Conservation (phyloP, 164 flowering plant genomes). For the Berberis thunbergii region DNA sequence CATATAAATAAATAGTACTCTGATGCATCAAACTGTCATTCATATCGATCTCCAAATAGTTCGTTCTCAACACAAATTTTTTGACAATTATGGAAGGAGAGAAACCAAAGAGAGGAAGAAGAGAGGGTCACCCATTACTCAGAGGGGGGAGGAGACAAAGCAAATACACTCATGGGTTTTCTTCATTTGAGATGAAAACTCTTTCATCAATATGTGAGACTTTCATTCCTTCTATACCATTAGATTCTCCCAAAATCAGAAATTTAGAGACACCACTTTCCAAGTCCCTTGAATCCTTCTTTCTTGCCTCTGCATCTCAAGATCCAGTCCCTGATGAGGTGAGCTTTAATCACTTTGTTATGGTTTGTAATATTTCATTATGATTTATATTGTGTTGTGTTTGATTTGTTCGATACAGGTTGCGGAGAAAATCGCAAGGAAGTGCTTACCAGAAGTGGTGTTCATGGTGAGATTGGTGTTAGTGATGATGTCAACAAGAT, state of each 20-base stretch:
- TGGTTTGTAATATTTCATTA: constrained; percentile 14
- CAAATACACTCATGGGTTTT: constrained; percentile 52
- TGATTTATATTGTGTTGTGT: constrained; percentile 23
- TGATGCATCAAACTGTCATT: too few relatives aligned
- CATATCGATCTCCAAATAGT: too few relatives aligned
- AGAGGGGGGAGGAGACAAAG: constrained; percentile 25
- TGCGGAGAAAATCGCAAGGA: constrained; percentile 36
- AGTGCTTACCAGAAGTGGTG: constrained; percentile 25
- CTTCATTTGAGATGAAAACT: constrained; percentile 43
- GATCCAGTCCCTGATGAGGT: constrained; percentile 55
- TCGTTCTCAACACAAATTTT: too few relatives aligned
- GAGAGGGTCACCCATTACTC: constrained; percentile 36
- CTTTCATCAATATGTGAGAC: constrained; percentile 51
- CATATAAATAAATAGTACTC: too few relatives aligned
- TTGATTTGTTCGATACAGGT: constrained; percentile 26
- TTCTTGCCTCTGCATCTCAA: constrained; percentile 38
- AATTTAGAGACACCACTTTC: constrained; percentile 4
- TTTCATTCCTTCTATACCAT: constrained; percentile 38
- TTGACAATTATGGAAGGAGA: constrained; percentile 4
- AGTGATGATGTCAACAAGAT: constrained; percentile 27
- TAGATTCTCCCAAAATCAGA: too few relatives aligned
- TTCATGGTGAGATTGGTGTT: constrained; percentile 29
- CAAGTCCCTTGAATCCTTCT: constrained; percentile 28
- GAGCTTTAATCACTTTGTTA: background rate
- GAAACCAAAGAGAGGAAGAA: constrained; percentile 9